These are phyloP conservation scores for Phytophthora pluvialis DNA, from an alignment of 352 stramenopile genomes.

Conservation along the genomic window DNA sequence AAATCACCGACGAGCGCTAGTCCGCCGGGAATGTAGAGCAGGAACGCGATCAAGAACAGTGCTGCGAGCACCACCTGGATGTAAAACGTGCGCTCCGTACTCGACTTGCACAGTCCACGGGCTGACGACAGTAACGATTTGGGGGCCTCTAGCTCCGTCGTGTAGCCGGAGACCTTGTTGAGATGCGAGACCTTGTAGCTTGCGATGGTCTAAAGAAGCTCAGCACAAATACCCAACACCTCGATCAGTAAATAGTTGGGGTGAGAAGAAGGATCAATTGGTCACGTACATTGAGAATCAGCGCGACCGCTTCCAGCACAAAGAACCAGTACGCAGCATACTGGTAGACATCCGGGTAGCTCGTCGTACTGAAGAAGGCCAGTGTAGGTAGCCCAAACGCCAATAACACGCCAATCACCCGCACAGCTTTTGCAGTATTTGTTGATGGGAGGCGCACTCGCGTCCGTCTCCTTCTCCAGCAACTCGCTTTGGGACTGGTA, in stretches of 20 bases:
- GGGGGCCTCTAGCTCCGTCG: conserved; percentile 5
- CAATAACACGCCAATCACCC: conserved; percentile 41
- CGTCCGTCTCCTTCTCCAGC: conserved; percentile 7
- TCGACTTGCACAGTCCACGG: conserved; percentile 30
- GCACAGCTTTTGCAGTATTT: conserved; percentile 27
- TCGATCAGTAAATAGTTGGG: background rate
- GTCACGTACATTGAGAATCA: conserved; percentile 61
- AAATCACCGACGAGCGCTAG: conserved; percentile 52
- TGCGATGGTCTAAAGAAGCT: conserved; percentile 31
- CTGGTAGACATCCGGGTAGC: conserved; percentile 62
- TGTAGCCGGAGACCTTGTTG: conserved; percentile 7
- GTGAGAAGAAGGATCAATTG: background rate
- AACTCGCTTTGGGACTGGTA: conserved; percentile 48
- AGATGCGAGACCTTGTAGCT: conserved; percentile 40
- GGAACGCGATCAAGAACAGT: conserved; percentile 70
- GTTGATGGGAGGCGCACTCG: background rate
- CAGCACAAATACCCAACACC: background rate
- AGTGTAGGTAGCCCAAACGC: conserved; percentile 48
- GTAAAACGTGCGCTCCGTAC: conserved; percentile 39
- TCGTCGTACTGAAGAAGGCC: conserved; percentile 65
- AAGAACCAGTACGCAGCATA: conserved; percentile 80
- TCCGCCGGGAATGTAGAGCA: conserved; percentile 73
- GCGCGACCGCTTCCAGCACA: conserved; percentile 59
- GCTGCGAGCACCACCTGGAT: conserved; percentile 41
- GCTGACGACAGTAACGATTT: background rate